Conservation (phyloP, 179 eudicot genomes). For the Camellia oleifera region DNA sequence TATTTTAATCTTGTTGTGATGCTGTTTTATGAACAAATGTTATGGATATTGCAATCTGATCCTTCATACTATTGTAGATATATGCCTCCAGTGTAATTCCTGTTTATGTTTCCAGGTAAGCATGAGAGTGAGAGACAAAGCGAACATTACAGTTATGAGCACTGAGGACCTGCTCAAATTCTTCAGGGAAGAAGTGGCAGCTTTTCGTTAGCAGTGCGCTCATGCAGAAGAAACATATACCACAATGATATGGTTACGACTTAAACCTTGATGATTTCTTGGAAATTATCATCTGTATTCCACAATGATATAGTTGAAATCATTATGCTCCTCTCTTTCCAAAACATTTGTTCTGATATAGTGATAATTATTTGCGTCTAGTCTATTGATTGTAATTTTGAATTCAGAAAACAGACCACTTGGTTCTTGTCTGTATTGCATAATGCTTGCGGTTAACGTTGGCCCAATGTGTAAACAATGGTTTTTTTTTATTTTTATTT, state of each 20-base stretch:
- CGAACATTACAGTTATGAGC: slow-evolving; percentile 39
- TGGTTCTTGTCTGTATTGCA: neutral
- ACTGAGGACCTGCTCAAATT: slow-evolving; percentile 54
- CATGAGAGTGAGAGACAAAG: slow-evolving; percentile 64
- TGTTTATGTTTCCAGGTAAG: slow-evolving; percentile 48
- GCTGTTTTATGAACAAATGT: neutral
- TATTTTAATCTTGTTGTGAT: neutral
- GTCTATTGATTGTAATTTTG: neutral
- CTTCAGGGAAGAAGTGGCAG: slow-evolving; percentile 56
- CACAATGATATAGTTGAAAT: neutral
- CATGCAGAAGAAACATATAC: neutral
- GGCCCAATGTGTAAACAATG: neutral
- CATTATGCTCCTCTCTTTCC: no score
- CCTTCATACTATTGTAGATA: neutral
- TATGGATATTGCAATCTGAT: neutral
- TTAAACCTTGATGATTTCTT: neutral
- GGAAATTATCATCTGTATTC: slow-evolving; percentile 2
- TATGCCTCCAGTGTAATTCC: neutral
- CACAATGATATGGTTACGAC: neutral
- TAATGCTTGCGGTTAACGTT: neutral
- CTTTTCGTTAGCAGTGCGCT: slow-evolving; percentile 42
- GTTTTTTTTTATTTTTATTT: neutral
- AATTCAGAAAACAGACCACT: neutral
- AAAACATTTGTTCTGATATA: neutral
- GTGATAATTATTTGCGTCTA: neutral